A percentile compares a stretch with the other conserved stretches of the same genome.
Evolutionary conservation across 2,329 filamentous ascomycete species (phyloP).

Genomic region (Knoxdaviesia proteae): DNA sequence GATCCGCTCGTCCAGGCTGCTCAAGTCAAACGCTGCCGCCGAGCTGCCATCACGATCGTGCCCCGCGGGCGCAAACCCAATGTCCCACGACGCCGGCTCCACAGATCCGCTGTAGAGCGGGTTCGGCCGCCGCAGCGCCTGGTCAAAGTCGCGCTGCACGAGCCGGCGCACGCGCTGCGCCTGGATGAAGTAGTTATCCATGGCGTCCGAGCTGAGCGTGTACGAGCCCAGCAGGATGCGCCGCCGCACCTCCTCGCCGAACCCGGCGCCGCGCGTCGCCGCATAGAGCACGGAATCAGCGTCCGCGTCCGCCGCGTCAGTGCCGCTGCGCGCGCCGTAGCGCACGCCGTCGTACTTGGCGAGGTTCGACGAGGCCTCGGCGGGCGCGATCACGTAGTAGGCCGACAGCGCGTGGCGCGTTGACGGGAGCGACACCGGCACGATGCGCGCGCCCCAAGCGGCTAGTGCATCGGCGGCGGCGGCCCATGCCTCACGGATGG

Average conservation of each 20-base stretch:
- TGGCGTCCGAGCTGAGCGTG: constrained; percentile 70
- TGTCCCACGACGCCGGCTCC: too few relatives aligned
- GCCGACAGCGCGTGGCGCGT: constrained; percentile 74
- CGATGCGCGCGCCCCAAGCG: constrained; percentile 45
- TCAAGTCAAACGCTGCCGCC: constrained; percentile 30
- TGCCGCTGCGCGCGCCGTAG: constrained; percentile 43
- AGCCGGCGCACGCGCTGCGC: constrained; percentile 73
- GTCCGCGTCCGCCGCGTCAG: constrained; percentile 26
- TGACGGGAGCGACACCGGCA: constrained; percentile 60
- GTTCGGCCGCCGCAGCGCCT: constrained; percentile 49
- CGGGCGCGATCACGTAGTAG: constrained; percentile 89
- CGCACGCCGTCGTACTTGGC: constrained; percentile 95
- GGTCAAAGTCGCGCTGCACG: constrained; percentile 72
- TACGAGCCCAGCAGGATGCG: constrained; percentile 82
- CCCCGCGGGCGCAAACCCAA: too few relatives aligned
- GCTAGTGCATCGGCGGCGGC: constrained; percentile 37
- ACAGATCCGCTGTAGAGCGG: constrained; percentile 30
- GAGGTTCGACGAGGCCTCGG: constrained; percentile 87
- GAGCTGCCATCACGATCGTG: constrained; percentile 1
- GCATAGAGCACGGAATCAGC: constrained; percentile 50
- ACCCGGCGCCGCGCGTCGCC: constrained; percentile 47
- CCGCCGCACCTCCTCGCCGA: constrained; percentile 69
- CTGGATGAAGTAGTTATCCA: constrained; percentile 92
- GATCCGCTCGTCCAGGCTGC: constrained; percentile 33
- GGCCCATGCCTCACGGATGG: constrained; percentile 51